phyloP scores from a whole-genome alignment of 2,329 filamentous ascomycete species.

The Pseudocercospora musae region DNA sequence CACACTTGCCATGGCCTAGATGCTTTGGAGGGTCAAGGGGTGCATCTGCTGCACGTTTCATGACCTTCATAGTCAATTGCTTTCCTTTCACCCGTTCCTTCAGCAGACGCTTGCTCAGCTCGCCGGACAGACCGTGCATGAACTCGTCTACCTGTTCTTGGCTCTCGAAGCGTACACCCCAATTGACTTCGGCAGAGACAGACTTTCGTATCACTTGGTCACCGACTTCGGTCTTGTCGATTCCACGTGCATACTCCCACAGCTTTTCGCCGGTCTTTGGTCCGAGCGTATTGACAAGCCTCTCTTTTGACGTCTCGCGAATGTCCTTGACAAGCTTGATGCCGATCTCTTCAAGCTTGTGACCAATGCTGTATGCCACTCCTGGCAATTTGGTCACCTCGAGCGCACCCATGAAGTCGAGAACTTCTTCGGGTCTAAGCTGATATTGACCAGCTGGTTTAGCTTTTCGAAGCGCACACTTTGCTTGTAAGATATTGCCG shows the following conservation, averaged over 20 bases:
- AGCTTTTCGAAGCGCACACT: conserved; percentile 82
- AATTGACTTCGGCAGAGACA: conserved; percentile 95
- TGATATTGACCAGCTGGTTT: conserved; percentile 94
- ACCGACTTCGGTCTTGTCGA: conserved; percentile 81
- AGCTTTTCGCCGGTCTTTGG: conserved; percentile 91
- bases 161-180: conserved; percentile 92
- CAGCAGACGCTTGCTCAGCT: conserved; percentile 74
- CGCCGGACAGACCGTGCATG: conserved; percentile 75
- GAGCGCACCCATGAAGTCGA: conserved; percentile 73
- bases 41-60: conserved; percentile 80
- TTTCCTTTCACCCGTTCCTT: conserved; percentile 83
- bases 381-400: conserved; percentile 81
- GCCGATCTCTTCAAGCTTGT: conserved; percentile 83
- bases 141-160: conserved; percentile 95
- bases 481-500: conserved; percentile 83
- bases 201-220: conserved; percentile 85
- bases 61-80: conserved; percentile 90
- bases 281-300: conserved; percentile 68
- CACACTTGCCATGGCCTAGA: conserved; percentile 91
- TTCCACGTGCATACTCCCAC: conserved; percentile 84
- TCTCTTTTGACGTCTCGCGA: conserved; percentile 71
- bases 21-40: conserved; percentile 90
- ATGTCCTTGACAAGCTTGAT: conserved; percentile 81
- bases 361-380: conserved; percentile 84
- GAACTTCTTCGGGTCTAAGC: conserved; percentile 73